Percentiles rank a stretch among this genome's conserved stretches.
Evolutionary conservation across 192 early-diverging fungal species (phyloP).

Genomic region (Coemansia sp.): DNA sequence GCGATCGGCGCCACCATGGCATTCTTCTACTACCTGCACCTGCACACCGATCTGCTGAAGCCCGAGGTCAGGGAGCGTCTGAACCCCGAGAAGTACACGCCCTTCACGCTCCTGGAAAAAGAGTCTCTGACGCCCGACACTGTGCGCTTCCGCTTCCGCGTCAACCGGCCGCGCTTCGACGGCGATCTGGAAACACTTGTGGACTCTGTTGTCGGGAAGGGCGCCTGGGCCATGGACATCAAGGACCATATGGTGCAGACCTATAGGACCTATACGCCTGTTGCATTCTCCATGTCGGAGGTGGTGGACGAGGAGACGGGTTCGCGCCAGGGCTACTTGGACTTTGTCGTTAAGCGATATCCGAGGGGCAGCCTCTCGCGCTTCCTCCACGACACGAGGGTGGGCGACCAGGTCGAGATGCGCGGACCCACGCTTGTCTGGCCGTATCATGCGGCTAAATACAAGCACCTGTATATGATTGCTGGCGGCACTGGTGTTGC

Average conservation of each 20-base stretch:
- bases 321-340: slow-evolving; percentile 47
- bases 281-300: slow-evolving; percentile 48
- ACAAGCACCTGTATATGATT: slow-evolving; percentile 45
- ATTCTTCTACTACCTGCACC: slow-evolving; percentile 35
- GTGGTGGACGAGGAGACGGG: slow-evolving; percentile 26
- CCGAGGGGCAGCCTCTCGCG: slow-evolving; percentile 64
- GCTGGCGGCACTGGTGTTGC: slow-evolving; percentile 83
- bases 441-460: slow-evolving; percentile 25
- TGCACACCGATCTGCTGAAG: slow-evolving; percentile 40
- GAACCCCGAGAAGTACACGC: slow-evolving; percentile 53
- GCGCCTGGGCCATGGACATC: slow-evolving; percentile 62
- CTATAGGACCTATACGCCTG: slow-evolving; percentile 69
- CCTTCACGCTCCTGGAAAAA: slow-evolving; percentile 52
- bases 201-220: slow-evolving; percentile 23
- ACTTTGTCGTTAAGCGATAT: slow-evolving; percentile 70
- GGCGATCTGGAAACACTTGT: slow-evolving; percentile 23
- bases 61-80: slow-evolving; percentile 36
- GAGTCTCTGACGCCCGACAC: slow-evolving; percentile 56
- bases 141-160: slow-evolving; percentile 57
- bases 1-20: slow-evolving; percentile 27
- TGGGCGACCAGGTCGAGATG: slow-evolving; percentile 62
- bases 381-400: slow-evolving; percentile 55
- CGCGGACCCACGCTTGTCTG: slow-evolving; percentile 64
- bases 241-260: slow-evolving; percentile 73
- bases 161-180: slow-evolving; percentile 53